Base-by-base conservation (phyloP, 192 early-diverging fungal genomes). In the Coemansia sp. region DNA sequence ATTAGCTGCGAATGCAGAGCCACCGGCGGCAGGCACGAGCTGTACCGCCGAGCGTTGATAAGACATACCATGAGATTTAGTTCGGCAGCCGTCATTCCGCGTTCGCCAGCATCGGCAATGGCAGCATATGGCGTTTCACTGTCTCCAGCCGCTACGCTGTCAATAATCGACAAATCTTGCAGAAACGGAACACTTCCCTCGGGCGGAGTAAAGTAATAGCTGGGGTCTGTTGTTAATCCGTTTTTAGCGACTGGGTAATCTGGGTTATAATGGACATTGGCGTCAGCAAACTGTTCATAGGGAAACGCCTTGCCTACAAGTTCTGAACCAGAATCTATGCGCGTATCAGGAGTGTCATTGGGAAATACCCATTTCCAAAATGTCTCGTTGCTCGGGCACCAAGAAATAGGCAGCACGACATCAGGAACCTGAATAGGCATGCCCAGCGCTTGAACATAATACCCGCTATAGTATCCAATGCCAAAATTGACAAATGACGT, bases 361-460 rank as follows among this genome's bases (percentile, higher is more conserved):
- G 77, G 77, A 39, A 70, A 74, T 22, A 69, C 72, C 77, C 77
- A 80, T 41, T 62, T 67, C 54, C 19, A 71, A 43, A 74, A 80
- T 4, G 77, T 71, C 57, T 80, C 64, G 65, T 80, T 80, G 31
- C 68, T 62, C 10, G 77, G 56, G 48, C 77, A 80, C 59, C 47
- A 41, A 14, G 67, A 68, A 37, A 74, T 22, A 19, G 61, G 53
- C 10, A 26, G 23, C 51, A 68, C 62, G 11, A 54, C 26, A 3
- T 35, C 26, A 11, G 60, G 56, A 25, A 11, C 22, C n/a, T 59
- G 22, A 35, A 48, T 31, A 49, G 77, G 71, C 12, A n/a, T 29
- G 9, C 71, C 77, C 61, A 80, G 62, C 9, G 61, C 65, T 61
- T 80, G 77, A 12, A 80, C 77, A n/a, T 71, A 80, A 35, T 80